Evolutionary conservation across 176 grass and related monocot species (phyloP).

Genomic region (Eragrostis curvula): DNA sequence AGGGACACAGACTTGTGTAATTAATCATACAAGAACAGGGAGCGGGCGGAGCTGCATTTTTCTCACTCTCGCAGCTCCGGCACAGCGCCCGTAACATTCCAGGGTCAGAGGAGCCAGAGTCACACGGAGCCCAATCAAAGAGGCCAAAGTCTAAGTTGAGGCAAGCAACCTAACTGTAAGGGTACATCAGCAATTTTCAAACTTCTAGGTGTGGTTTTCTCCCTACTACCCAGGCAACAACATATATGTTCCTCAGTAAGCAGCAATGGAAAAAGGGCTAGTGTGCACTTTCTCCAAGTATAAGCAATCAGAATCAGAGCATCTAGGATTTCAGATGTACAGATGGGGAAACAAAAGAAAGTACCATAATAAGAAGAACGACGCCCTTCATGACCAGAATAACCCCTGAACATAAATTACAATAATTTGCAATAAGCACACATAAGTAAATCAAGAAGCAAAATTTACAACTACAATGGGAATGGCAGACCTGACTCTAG

Average conservation of each 20-base stretch:
- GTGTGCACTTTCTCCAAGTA: background rate
- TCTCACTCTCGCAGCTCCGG: too few relatives aligned
- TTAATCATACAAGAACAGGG: background rate
- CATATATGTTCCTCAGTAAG: background rate
- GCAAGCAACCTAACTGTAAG: background rate
- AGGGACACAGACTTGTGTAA: background rate
- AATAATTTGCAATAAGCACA: constrained; percentile 31
- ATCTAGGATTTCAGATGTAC: constrained; percentile 9
- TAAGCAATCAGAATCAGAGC: background rate
- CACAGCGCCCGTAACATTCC: too few relatives aligned
- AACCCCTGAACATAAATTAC: constrained; percentile 62
- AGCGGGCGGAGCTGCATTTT: too few relatives aligned
- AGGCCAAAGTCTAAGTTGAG: too few relatives aligned
- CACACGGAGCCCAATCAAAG: too few relatives aligned
- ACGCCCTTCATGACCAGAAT: constrained; percentile 72
- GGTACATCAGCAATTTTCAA: constrained; percentile 11
- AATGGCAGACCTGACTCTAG: constrained; percentile 58
- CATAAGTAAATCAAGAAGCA: background rate
- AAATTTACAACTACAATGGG: constrained; percentile 8
- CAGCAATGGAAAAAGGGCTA: background rate
- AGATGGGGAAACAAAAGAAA: constrained; percentile 16
- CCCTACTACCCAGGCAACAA: background rate
- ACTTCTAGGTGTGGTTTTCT: background rate
- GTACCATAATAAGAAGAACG: constrained; percentile 82
- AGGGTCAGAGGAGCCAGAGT: too few relatives aligned